These are phyloP conservation scores for Actinomucor elegans DNA, from an alignment of 371 early-diverging fungal genomes.

Conservation along the genomic window DNA sequence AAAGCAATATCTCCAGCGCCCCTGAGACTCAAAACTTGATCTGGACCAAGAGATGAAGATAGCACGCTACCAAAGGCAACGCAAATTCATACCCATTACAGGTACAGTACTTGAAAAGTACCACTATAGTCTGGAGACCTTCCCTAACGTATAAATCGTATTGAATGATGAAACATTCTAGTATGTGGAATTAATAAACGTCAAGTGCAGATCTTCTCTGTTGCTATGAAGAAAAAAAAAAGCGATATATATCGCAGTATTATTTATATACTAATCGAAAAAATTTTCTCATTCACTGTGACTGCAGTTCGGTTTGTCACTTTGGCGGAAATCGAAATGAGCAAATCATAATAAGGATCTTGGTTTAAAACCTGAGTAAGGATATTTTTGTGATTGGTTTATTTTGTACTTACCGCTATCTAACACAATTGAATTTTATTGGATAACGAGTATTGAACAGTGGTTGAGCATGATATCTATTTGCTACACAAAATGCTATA, in stretches of 20 bases:
- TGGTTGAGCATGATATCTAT: no score
- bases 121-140: constrained; percentile 28
- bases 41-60: constrained; percentile 5
- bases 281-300: background rate
- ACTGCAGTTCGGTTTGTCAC: no score
- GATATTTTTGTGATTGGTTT: no score
- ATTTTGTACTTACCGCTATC: no score
- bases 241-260: background rate
- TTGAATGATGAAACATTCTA: constrained; percentile 25
- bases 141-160: constrained; percentile 24
- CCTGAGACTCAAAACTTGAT: constrained; percentile 13
- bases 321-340: no score
- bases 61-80: constrained; percentile 10
- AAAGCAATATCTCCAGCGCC: constrained; percentile 11
- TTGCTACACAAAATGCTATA: no score
- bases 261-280: background rate
- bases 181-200: constrained; percentile 22
- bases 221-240: constrained; percentile 21
- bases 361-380: no score
- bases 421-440: no score
- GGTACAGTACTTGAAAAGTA: constrained; percentile 12
- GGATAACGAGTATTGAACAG: no score
- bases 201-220: constrained; percentile 32
- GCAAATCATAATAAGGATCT: no score
- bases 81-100: constrained; percentile 21